phyloP scores from a whole-genome alignment of 129 eudicot species.

The Tanacetum coccineum region DNA sequence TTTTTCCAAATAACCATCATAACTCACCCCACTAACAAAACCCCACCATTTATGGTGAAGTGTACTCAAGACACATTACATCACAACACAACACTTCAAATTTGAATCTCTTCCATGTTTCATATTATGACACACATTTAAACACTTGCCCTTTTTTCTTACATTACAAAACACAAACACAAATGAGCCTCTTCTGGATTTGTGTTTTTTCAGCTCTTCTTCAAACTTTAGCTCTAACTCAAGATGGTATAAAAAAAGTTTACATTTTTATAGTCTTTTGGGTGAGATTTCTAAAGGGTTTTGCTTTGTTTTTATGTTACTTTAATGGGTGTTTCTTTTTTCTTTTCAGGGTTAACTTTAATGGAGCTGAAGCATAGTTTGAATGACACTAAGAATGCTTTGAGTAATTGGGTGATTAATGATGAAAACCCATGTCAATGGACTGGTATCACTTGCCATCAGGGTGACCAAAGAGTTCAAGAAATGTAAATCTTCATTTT shows the following conservation, averaged over 20 bases:
- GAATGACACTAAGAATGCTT: constrained; percentile 66
- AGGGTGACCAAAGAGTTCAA: constrained; percentile 60
- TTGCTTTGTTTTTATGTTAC: background rate
- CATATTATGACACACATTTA: constrained; percentile 31
- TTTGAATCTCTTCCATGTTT: constrained; percentile 23
- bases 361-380: constrained; percentile 67
- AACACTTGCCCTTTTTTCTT: background rate
- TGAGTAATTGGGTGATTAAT: constrained; percentile 67
- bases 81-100: constrained; percentile 19
- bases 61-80: constrained; percentile 15
- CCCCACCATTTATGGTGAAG: constrained; percentile 38
- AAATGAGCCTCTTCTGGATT: constrained; percentile 21
- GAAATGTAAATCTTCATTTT: constrained; percentile 50
- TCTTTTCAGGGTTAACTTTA: constrained; percentile 61
- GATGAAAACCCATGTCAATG: constrained; percentile 82
- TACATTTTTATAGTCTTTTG: background rate
- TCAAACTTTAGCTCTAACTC: constrained; percentile 55
- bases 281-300: background rate
- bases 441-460: constrained; percentile 89
- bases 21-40: constrained; percentile 30
- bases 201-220: constrained; percentile 46
- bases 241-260: constrained; percentile 56
- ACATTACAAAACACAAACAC: constrained; percentile 31
- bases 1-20: constrained; percentile 29
- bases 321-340: constrained; percentile 12